Evolutionary conservation across 306 rosid genomes (phyloP).

Genomic region (Quercus alba): DNA sequence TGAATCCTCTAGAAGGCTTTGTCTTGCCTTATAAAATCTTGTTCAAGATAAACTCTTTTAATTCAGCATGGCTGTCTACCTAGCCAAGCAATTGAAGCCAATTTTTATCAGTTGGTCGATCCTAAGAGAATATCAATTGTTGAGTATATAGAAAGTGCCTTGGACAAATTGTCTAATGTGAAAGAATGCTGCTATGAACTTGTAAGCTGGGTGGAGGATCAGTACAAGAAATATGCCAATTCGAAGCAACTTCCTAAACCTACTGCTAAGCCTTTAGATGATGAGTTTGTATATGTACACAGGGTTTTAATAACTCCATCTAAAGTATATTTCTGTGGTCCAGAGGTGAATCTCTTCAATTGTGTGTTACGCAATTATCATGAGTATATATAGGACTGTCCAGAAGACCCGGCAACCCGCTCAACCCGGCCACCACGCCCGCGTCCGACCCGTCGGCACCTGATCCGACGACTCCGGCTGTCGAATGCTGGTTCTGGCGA

Average conservation of each 20-base stretch:
- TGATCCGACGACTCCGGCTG: too few species aligned
- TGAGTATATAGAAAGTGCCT: too few species aligned
- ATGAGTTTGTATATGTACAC: conserved; percentile 63
- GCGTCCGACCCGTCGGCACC: too few species aligned
- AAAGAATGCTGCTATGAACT: too few species aligned
- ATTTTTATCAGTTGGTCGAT: conserved; percentile 55
- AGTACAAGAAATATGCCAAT: too few species aligned
- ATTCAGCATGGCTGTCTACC: conserved; percentile 64
- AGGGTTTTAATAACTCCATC: conserved; percentile 73
- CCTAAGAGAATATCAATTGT: too few species aligned
- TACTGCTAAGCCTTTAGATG: conserved; percentile 46
- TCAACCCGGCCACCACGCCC: too few species aligned
- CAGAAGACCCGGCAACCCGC: too few species aligned
- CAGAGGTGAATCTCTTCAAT: conserved; percentile 74
- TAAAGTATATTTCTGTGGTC: conserved; percentile 63
- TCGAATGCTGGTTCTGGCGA: too few species aligned
- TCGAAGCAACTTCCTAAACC: conserved; percentile 33
- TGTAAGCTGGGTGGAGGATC: too few species aligned
- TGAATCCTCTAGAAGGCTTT: conserved; percentile 47
- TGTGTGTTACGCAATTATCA: conserved; percentile 58
- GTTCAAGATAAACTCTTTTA: conserved; percentile 59
- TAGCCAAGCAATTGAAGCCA: conserved; percentile 46
- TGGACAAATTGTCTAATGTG: too few species aligned
- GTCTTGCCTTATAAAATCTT: conserved; percentile 52
- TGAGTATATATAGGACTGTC: too few species aligned